These are phyloP conservation scores for Bruguiera hainesii DNA, from an alignment of 441 rosid species.

Conservation along the genomic window DNA sequence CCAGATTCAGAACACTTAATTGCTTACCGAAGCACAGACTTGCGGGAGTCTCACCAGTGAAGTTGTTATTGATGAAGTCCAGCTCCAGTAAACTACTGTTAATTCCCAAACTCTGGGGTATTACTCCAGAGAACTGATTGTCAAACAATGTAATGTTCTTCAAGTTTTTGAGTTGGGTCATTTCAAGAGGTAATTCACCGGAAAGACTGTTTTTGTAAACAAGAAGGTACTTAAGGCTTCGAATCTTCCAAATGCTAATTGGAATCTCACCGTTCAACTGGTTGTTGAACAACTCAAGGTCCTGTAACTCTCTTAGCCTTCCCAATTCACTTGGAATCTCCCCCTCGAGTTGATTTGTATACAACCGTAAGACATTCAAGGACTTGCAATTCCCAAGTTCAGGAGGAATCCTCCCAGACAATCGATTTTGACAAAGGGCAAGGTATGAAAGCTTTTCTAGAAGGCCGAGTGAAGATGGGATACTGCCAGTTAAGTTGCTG, in stretches of 20 bases:
- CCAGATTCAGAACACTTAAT: slow-evolving; percentile 44
- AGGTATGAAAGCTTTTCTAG: slow-evolving; percentile 34
- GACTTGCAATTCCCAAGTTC: slow-evolving; percentile 70
- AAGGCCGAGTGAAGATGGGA: slow-evolving; percentile 65
- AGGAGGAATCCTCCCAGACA: slow-evolving; percentile 63
- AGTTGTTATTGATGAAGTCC: slow-evolving; percentile 54
- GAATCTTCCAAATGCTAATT: slow-evolving; percentile 59
- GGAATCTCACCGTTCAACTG: slow-evolving; percentile 66
- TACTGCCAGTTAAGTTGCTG: slow-evolving; percentile 47
- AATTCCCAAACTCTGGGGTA: slow-evolving; percentile 61
- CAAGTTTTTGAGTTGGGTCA: slow-evolving; percentile 54
- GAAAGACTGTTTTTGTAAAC: slow-evolving; percentile 58
- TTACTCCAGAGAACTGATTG: slow-evolving; percentile 52
- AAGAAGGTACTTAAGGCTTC: slow-evolving; percentile 39
- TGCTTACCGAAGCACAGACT: slow-evolving; percentile 59
- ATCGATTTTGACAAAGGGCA: slow-evolving; percentile 51
- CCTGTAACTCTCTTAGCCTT: slow-evolving; percentile 35
- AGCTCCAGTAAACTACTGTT: slow-evolving; percentile 57
- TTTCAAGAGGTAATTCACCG: slow-evolving; percentile 61
- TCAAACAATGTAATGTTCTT: slow-evolving; percentile 43
- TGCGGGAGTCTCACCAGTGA: slow-evolving; percentile 61
- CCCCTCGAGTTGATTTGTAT: slow-evolving; percentile 61
- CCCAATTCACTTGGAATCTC: slow-evolving; percentile 60
- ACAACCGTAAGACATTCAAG: slow-evolving; percentile 34
- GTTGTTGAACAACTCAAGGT: slow-evolving; percentile 54